These are phyloP conservation scores for Syncephalastrum contaminatum DNA, from an alignment of 371 early-diverging fungal genomes.

Conservation along the genomic window DNA sequence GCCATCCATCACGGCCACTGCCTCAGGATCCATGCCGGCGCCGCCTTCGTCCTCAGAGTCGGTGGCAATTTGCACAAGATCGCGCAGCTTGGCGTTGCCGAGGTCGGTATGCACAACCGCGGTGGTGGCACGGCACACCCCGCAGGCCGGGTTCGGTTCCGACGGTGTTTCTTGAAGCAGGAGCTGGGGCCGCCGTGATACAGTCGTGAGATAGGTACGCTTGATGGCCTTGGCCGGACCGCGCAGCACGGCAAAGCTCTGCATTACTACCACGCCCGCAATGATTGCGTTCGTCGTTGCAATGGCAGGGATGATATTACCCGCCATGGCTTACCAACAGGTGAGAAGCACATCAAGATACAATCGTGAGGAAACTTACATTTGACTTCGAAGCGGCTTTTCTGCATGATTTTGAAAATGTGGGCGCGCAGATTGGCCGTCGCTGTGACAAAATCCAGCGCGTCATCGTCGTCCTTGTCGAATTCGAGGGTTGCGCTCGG, in stretches of 20 bases:
- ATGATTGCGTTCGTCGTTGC: slow-evolving; percentile 99
- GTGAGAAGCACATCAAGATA: background rate
- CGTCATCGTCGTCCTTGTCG: slow-evolving; percentile 94
- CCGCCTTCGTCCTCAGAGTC: slow-evolving; percentile 38
- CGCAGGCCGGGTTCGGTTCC: slow-evolving; percentile 60
- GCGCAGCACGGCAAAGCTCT: slow-evolving; percentile 75
- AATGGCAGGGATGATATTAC: slow-evolving; percentile 99
- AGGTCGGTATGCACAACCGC: slow-evolving; percentile 45
- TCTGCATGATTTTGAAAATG: slow-evolving; percentile 76
- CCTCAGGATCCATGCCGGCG: slow-evolving; percentile 48
- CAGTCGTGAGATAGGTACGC: slow-evolving; percentile 57
- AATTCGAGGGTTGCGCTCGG: slow-evolving; percentile 62
- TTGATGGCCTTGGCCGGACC: slow-evolving; percentile 52
- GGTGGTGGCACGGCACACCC: slow-evolving; percentile 55
- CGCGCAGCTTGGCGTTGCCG: slow-evolving; percentile 45
- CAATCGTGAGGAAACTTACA: slow-evolving; percentile 44
- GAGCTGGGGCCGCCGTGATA: slow-evolving; percentile 48
- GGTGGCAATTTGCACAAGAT: slow-evolving; percentile 38
- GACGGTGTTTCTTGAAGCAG: slow-evolving; percentile 50
- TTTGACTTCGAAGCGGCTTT: slow-evolving; percentile 88
- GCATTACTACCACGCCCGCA: slow-evolving; percentile 92
- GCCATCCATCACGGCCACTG: slow-evolving; percentile 50
- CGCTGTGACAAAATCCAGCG: slow-evolving; percentile 90
- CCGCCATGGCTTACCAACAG: slow-evolving; percentile 84
- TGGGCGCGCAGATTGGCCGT: slow-evolving; percentile 86